These are phyloP conservation scores for Volvox reticuliferus DNA, from an alignment of 139 green algal genomes.

Conservation along the genomic window DNA sequence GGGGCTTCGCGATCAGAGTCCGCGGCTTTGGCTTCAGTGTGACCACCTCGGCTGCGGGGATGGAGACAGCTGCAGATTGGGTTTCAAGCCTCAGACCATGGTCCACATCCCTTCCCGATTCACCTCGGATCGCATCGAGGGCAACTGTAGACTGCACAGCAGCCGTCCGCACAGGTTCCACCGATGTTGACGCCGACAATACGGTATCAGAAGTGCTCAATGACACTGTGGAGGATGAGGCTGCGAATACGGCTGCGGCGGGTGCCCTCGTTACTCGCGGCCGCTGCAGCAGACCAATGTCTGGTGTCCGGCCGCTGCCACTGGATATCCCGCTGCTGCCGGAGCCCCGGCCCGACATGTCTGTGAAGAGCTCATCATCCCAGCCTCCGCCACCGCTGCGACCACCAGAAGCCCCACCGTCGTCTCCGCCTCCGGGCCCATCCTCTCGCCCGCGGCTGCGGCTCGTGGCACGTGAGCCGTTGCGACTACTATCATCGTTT, in stretches of 20 bases:
- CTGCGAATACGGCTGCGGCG: background rate
- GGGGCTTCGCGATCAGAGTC: background rate
- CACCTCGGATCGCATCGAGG: too few species aligned
- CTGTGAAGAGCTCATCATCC: background rate
- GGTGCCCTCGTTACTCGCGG: background rate
- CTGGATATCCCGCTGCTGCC: background rate
- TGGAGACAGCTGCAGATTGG: too few species aligned
- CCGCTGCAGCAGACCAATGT: background rate
- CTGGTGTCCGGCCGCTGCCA: background rate
- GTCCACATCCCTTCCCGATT: too few species aligned
- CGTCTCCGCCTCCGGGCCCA: background rate
- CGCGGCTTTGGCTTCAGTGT: background rate
- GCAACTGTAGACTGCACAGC: too few species aligned
- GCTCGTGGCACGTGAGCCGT: background rate
- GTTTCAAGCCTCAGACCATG: too few species aligned
- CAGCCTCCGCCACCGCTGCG: background rate
- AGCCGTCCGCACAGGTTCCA: background rate
- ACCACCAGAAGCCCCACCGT: background rate
- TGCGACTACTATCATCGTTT: background rate
- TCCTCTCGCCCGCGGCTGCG: background rate
- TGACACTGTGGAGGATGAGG: background rate
- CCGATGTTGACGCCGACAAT: background rate
- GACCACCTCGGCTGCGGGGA: background rate
- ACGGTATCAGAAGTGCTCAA: background rate
- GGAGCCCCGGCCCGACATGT: background rate